Conservation (phyloP, 225 moss, liverwort and hornwort genomes). For the Ulota crispa region DNA sequence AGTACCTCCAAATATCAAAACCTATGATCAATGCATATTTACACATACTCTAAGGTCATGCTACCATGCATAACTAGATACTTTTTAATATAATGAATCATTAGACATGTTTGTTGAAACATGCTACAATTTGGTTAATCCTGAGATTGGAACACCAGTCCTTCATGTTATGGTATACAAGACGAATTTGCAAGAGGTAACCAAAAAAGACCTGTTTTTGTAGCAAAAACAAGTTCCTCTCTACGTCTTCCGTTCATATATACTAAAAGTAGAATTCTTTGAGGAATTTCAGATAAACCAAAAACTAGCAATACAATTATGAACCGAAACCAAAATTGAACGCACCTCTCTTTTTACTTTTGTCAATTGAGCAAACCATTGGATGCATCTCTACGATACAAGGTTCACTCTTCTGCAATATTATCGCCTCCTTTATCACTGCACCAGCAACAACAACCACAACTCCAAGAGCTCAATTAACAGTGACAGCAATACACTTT, state of each 20-base stretch:
- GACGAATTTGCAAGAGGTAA: background rate
- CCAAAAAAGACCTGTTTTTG: too few relatives aligned
- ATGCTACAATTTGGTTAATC: too few relatives aligned
- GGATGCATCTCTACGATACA: constrained; percentile 9
- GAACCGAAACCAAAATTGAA: background rate
- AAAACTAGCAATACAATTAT: background rate
- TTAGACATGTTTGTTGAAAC: too few relatives aligned
- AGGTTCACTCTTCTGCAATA: constrained; percentile 2
- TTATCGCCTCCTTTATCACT: constrained; percentile 9
- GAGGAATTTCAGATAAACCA: background rate
- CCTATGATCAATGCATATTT: background rate
- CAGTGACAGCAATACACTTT: background rate
- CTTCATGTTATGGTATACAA: background rate
- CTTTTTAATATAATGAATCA: background rate
- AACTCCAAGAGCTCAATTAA: background rate
- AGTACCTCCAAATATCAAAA: background rate
- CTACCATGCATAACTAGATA: background rate
- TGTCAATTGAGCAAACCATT: constrained; percentile 5
- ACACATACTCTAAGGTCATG: background rate
- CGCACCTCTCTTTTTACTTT: constrained; percentile 11
- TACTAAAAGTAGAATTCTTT: background rate
- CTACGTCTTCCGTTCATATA: too few relatives aligned
- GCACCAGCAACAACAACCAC: background rate
- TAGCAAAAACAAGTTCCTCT: too few relatives aligned
- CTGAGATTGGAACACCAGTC: too few relatives aligned